Percentiles rank a stretch among this genome's conserved stretches.
These are phyloP conservation scores for Triglochin maritima DNA, from an alignment of 106 monocot species.

Conservation along the genomic window DNA sequence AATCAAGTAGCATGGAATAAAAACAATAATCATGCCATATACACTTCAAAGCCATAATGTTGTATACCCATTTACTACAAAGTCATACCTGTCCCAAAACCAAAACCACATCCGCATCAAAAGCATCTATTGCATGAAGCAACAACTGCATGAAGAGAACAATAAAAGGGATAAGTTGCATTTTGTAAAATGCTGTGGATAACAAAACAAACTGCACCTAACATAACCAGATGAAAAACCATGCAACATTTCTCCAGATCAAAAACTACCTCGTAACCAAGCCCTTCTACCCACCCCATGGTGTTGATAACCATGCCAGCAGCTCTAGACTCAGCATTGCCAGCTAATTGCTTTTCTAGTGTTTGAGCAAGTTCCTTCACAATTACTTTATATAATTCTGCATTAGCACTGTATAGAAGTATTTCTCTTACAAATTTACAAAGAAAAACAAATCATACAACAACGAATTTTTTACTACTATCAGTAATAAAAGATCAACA, in stretches of 20 bases:
- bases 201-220: background rate
- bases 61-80: too few relatives aligned
- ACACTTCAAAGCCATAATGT: too few relatives aligned
- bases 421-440: background rate
- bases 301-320: slow-evolving; percentile 99
- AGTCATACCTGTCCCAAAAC: slow-evolving; percentile 83
- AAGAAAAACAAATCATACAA: background rate
- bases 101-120: slow-evolving; percentile 80
- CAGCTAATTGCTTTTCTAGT: slow-evolving; percentile 71
- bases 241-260: background rate
- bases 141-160: slow-evolving; percentile 46
- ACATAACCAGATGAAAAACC: background rate
- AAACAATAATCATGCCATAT: background rate
- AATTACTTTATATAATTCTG: slow-evolving; percentile 77
- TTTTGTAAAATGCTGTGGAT: background rate
- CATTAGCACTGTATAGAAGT: slow-evolving; percentile 55
- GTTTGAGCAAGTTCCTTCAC: slow-evolving; percentile 86
- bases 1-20: background rate
- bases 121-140: slow-evolving; percentile 83
- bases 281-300: slow-evolving; percentile 99
- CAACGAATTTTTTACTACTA: background rate
- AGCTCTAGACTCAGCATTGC: slow-evolving; percentile 90
- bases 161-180: background rate
- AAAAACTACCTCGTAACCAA: slow-evolving; percentile 82
- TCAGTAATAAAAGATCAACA: background rate